phyloP scores from a whole-genome alignment of 345 rosid genomes.

The Citrus sp. region DNA sequence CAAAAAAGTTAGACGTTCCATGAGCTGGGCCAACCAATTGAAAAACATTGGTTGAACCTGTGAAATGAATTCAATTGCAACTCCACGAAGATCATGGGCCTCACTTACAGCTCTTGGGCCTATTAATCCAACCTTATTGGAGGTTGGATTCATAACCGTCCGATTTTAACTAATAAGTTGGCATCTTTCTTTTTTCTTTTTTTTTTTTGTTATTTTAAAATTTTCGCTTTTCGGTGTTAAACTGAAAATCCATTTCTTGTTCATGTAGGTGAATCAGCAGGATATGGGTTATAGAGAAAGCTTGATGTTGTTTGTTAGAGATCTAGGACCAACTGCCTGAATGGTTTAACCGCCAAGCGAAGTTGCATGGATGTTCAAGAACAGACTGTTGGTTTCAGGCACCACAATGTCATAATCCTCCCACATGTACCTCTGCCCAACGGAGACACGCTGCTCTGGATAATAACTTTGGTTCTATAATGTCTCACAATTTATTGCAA shows the following conservation, averaged over 20 bases:
- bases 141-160: neutral
- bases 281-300: constrained; percentile 34
- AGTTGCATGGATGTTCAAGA: constrained; percentile 25
- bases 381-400: neutral
- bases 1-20: neutral
- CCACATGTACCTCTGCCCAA: constrained; percentile 4
- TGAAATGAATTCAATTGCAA: neutral
- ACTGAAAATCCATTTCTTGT: neutral
- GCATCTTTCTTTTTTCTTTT: neutral
- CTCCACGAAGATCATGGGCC: neutral
- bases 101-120: neutral
- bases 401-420: neutral
- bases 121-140: neutral
- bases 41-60: neutral
- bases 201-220: neutral
- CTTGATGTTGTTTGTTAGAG: constrained; percentile 41
- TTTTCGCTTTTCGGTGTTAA: neutral
- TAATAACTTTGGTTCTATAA: neutral
- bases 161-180: neutral
- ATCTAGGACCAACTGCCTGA: constrained; percentile 34
- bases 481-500: neutral
- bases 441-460: neutral
- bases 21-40: neutral
- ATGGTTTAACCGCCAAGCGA: constrained; percentile 25
- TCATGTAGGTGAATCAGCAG: constrained; percentile 35